Conservation (phyloP, 495 filamentous ascomycete genomes). For the Talaromyces adpressus region DNA sequence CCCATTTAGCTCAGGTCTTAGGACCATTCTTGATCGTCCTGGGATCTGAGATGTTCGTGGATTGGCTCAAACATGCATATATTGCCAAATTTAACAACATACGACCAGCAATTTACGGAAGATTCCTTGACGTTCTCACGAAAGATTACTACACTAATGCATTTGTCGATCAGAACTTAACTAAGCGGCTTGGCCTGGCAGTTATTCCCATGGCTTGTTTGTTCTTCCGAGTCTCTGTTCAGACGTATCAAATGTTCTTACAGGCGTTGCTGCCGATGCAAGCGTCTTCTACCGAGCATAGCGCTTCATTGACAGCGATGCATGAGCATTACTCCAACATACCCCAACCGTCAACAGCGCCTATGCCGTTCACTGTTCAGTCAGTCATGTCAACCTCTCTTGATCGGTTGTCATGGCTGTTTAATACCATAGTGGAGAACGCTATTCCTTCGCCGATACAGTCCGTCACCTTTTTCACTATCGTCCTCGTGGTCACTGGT, state of each 20-base stretch:
- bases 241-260: conserved; percentile 98
- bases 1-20: conserved; percentile 80
- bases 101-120: conserved; percentile 77
- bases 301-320: conserved; percentile 56
- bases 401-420: conserved; percentile 27
- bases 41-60: conserved; percentile 92
- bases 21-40: conserved; percentile 89
- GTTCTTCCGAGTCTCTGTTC: conserved; percentile 88
- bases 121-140: conserved; percentile 85
- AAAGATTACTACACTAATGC: conserved; percentile 98
- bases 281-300: conserved; percentile 60
- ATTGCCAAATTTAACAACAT: conserved; percentile 98
- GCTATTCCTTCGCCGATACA: conserved; percentile 39
- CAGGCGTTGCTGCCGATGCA: conserved; percentile 73
- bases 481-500: conserved; percentile 67
- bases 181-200: conserved; percentile 82
- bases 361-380: conserved; percentile 29
- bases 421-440: conserved; percentile 35
- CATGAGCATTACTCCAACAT: conserved; percentile 37
- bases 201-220: conserved; percentile 89
- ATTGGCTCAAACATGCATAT: conserved; percentile 96
- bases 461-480: conserved; percentile 48
- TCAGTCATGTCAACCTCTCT: conserved; percentile 29
- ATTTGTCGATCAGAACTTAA: conserved; percentile 83
- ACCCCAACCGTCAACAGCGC: conserved; percentile 21